Evolutionary conservation across 441 rosid species (phyloP).

Genomic region (Adansonia madagascariensis): DNA sequence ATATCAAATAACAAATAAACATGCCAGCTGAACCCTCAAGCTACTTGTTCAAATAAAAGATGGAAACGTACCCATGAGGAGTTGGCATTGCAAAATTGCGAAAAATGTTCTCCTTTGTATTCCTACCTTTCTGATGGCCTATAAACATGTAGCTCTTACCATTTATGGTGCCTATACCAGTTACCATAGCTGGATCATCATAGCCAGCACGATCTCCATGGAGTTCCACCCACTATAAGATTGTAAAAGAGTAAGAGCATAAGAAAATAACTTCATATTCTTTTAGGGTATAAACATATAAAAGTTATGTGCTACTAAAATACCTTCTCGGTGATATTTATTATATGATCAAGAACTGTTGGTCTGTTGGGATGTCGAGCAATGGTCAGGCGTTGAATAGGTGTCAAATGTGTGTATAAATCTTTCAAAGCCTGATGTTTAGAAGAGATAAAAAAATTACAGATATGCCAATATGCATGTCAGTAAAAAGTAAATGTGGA

Average conservation of each 20-base stretch:
- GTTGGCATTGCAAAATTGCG: slow-evolving; percentile 99
- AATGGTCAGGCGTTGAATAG: slow-evolving; percentile 89
- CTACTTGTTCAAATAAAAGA: slow-evolving; percentile 2
- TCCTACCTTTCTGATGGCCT: slow-evolving; percentile 98
- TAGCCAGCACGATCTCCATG: slow-evolving; percentile 98
- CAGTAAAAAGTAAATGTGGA: slow-evolving; percentile 1
- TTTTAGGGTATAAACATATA: background rate
- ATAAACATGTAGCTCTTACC: slow-evolving; percentile 88
- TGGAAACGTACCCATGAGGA: slow-evolving; percentile 81
- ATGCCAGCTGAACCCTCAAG: slow-evolving; percentile 2
- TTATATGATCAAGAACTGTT: slow-evolving; percentile 89
- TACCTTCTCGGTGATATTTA: slow-evolving; percentile 92
- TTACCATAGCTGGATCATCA: slow-evolving; percentile 96
- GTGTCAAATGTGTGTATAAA: slow-evolving; percentile 77
- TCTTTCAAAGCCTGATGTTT: slow-evolving; percentile 73
- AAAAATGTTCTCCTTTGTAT: slow-evolving; percentile 86
- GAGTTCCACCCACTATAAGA: slow-evolving; percentile 76
- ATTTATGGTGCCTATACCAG: slow-evolving; percentile 86
- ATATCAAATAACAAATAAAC: background rate
- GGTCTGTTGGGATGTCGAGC: slow-evolving; percentile 98
- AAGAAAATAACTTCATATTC: slow-evolving; percentile 4
- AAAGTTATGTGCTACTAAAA: background rate
- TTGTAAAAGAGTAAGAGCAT: slow-evolving; percentile 4
- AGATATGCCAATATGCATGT: slow-evolving; percentile 11
- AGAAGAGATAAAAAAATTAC: slow-evolving; percentile 15